phyloP scores from a whole-genome alignment of 1,284 basidiomycete genomes.

The Trichosporon asahii region DNA sequence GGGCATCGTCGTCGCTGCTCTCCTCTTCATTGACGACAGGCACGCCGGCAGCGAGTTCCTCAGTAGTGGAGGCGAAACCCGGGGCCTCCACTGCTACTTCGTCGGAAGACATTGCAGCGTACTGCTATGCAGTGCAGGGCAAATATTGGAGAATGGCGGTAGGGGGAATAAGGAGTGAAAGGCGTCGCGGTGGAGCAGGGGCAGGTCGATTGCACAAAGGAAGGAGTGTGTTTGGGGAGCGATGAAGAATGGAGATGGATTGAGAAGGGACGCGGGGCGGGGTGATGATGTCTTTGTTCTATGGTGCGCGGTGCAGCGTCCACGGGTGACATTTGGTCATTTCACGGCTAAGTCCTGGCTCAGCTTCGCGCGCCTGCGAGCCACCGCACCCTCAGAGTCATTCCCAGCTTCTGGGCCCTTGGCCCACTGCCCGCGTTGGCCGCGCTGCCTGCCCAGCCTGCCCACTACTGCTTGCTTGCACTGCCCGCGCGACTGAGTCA shows the following conservation, averaged over 20 bases:
- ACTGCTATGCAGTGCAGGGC: background rate
- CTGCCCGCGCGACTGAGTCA: background rate
- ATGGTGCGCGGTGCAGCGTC: background rate
- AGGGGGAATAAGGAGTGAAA: background rate
- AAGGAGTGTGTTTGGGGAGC: background rate
- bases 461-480: no score
- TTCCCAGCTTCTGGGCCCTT: background rate
- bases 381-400: background rate
- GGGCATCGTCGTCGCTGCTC: slow-evolving; percentile 23
- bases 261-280: slow-evolving; percentile 5
- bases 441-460: no score
- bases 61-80: slow-evolving; percentile 18
- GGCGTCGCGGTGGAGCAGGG: background rate
- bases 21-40: slow-evolving; percentile 17
- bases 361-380: background rate
- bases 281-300: slow-evolving; percentile 9
- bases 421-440: no score
- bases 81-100: slow-evolving; percentile 17
- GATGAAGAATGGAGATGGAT: background rate
- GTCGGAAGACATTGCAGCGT: slow-evolving; percentile 10
- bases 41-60: slow-evolving; percentile 16
- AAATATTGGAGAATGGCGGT: background rate
- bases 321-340: background rate
- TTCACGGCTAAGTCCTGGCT: slow-evolving; percentile 11
- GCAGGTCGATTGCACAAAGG: background rate